Conservation (phyloP, 2,329 filamentous ascomycete genomes). For the Colletotrichum camelliae region DNA sequence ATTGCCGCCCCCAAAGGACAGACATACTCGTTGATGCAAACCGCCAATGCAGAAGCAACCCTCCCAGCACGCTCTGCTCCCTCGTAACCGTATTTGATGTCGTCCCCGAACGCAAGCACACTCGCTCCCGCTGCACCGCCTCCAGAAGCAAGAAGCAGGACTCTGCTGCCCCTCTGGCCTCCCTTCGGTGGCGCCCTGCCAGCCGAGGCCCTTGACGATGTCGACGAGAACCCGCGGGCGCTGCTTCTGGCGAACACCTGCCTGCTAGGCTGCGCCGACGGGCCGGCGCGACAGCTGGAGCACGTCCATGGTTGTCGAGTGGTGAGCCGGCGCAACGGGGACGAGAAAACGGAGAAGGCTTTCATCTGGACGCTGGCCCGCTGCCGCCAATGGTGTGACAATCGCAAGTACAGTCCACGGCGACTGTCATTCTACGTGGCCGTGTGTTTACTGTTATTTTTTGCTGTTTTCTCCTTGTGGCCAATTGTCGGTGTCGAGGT, state of each 20-base stretch:
- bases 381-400: slow-evolving; percentile 12
- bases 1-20: background rate
- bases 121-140: slow-evolving; percentile 55
- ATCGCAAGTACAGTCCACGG: slow-evolving; percentile 1
- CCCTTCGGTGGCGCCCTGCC: background rate
- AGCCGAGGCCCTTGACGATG: slow-evolving; percentile 10
- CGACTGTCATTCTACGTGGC: slow-evolving; percentile 17
- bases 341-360: slow-evolving; percentile 40
- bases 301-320: slow-evolving; percentile 50
- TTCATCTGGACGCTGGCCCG: slow-evolving; percentile 42
- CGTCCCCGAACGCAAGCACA: slow-evolving; percentile 63
- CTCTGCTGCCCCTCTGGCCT: slow-evolving; percentile 23
- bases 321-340: slow-evolving; percentile 42
- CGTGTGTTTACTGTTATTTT: background rate
- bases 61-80: slow-evolving; percentile 79
- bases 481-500: background rate
- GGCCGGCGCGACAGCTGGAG: slow-evolving; percentile 43
- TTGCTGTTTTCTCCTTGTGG: background rate
- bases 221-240: slow-evolving; percentile 34
- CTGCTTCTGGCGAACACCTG: slow-evolving; percentile 23
- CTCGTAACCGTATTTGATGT: slow-evolving; percentile 78
- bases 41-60: slow-evolving; percentile 74
- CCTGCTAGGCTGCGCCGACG: slow-evolving; percentile 31
- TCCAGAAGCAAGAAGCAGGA: slow-evolving; percentile 54
- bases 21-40: slow-evolving; percentile 87